Percentiles rank a stretch among this genome's conserved stretches.
These are phyloP conservation scores for Mycena venus DNA, from an alignment of 768 basidiomycete genomes.

Conservation along the genomic window DNA sequence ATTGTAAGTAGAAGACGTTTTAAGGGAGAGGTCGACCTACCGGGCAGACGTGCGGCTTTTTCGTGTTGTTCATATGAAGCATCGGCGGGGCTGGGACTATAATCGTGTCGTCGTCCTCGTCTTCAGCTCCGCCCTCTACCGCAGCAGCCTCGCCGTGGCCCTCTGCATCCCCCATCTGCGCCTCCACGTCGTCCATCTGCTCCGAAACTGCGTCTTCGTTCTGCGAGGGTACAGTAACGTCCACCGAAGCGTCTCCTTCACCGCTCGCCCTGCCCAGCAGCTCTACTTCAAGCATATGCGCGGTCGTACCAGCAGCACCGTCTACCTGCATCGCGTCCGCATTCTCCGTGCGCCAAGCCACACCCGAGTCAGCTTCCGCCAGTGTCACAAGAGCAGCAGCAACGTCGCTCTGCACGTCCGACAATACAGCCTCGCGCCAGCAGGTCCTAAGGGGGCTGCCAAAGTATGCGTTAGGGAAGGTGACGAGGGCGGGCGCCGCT, in stretches of 20 bases:
- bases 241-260: not conserved
- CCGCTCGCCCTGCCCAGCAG: not conserved
- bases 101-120: not conserved
- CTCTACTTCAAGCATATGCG: not conserved
- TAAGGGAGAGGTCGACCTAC: not conserved
- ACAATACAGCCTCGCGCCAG: not conserved
- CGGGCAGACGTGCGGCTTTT: slow-evolving; percentile 3
- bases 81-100: not conserved
- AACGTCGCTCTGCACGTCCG: not conserved
- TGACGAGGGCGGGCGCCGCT: not conserved
- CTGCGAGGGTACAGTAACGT: not conserved
- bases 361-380: not conserved
- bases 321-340: not conserved
- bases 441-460: not conserved
- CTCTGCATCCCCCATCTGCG: too few species aligned
- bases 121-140: not conserved
- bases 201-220: not conserved
- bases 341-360: not conserved
- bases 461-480: not conserved
- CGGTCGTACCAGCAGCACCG: not conserved
- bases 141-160: too few species aligned
- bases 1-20: not conserved
- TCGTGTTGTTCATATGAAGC: not conserved
- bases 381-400: not conserved
- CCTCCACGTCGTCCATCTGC: not conserved